Evolutionary conservation across 2,329 filamentous ascomycete genomes (phyloP), one percentile per base, ranked within the genome.

Genomic region (Aureobasidium lini): DNA sequence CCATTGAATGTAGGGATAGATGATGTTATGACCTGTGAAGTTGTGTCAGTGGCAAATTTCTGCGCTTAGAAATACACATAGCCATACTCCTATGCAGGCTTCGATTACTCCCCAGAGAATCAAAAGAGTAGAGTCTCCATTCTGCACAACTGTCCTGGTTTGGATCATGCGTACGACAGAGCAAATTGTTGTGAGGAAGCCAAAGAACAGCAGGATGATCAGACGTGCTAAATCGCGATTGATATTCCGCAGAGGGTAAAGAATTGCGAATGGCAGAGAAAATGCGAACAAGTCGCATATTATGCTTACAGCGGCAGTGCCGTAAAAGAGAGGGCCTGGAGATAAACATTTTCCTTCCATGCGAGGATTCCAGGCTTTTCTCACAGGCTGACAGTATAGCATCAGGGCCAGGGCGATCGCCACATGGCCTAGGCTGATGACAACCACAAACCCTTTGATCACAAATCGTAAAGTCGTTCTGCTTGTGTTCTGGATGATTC

Each of bases 41-140:
- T 39, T 11, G 16, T 52, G 48, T 52, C 28, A 52, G 48, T 32
- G 16, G 16, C 10, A 16, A 5, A 39, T 15, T 28, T 15, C 16
- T 39, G 48, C 28, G 48, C 1, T 39, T 34, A 10, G 48, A 39
- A 39, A 18, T 32, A 52, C 10, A 39, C 10, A 34, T 52, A 39
- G 34, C 6, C 29, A 18, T 52, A 52, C 48, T 16, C 48, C 48
- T 18, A 52, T 34, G 11, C 34, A 52, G 32, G 48, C 32, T 34
- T 52, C 48, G 10, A 52, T 52, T 9, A 52, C 48, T 52, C 48
- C 48, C 48, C 48, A 52, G 32, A 52, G 48, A 39, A 52, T 39
- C 48, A 52, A 29, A 2, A 23, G 23, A 34, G 48, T 52, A 39
- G 48, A 52, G 13, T 39, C 48, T 52, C 48, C 32, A 28, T 5